Conservation (phyloP, 495 filamentous ascomycete species). For the Aspergillus kassunensis region DNA sequence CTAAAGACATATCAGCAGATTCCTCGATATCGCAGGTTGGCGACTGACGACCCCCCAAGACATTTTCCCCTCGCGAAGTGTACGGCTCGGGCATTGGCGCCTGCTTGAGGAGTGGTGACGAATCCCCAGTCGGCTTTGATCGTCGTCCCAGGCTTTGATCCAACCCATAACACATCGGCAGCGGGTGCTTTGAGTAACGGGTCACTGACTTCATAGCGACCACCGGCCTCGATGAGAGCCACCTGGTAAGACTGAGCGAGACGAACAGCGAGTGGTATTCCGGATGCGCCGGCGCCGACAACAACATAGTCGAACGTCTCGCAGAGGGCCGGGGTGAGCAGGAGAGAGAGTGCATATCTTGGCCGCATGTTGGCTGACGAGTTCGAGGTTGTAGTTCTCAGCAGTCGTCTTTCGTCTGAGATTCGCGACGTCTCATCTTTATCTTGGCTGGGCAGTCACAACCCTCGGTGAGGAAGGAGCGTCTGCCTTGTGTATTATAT, state of each 20-base stretch:
- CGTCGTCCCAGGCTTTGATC: slow-evolving; percentile 25
- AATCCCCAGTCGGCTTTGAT: slow-evolving; percentile 50
- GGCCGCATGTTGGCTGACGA: neutral
- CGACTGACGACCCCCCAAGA: slow-evolving; percentile 35
- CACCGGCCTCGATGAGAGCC: slow-evolving; percentile 57
- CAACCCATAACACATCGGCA: slow-evolving; percentile 28
- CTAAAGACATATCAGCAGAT: slow-evolving; percentile 11
- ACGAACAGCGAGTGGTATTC: slow-evolving; percentile 42
- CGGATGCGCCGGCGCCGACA: slow-evolving; percentile 51
- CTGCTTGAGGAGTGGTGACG: slow-evolving; percentile 27
- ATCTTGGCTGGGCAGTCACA: no score
- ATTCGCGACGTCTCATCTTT: no score
- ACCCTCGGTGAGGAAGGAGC: no score
- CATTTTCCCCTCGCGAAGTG: slow-evolving; percentile 40
- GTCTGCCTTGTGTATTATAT: no score
- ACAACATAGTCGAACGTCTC: slow-evolving; percentile 47
- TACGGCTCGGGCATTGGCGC: slow-evolving; percentile 32
- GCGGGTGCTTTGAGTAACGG: slow-evolving; percentile 45
- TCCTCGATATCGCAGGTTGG: neutral
- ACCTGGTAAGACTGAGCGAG: slow-evolving; percentile 37
- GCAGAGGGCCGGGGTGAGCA: neutral
- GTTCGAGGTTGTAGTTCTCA: no score
- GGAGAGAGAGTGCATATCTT: neutral
- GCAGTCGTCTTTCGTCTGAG: no score
- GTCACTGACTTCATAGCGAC: slow-evolving; percentile 48